A percentile compares a stretch with the other conserved stretches of the same genome.
These are phyloP conservation scores for Cadophora sp. DNA, from an alignment of 2,329 filamentous ascomycete species.

Conservation along the genomic window DNA sequence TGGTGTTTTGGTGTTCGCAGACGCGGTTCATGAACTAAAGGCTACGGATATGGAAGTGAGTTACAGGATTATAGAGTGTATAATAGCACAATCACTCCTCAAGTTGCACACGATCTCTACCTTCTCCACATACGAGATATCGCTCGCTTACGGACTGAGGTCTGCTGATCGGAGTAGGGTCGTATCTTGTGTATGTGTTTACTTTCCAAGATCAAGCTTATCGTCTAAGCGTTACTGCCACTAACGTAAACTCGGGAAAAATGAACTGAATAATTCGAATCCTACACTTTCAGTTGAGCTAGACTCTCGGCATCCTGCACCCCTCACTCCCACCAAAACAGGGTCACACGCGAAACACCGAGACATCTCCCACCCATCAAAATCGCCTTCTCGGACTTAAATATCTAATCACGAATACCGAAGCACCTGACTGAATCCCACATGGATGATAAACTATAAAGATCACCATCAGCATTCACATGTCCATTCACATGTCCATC, in stretches of 20 bases:
- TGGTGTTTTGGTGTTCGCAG: neutral
- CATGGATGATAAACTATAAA: neutral
- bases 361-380: slow-evolving; percentile 3
- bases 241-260: too few species aligned
- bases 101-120: neutral
- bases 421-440: neutral
- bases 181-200: neutral
- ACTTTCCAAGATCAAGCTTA: neutral
- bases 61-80: slow-evolving; percentile 3
- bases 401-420: neutral
- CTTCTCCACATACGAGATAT: neutral
- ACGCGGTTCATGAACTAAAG: neutral
- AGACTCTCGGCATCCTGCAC: neutral
- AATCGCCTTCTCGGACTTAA: neutral
- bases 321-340: neutral
- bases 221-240: too few species aligned
- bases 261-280: too few species aligned
- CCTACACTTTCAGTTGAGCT: too few species aligned
- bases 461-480: slow-evolving; percentile 12
- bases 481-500: slow-evolving; percentile 6
- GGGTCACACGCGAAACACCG: neutral
- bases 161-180: neutral
- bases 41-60: neutral
- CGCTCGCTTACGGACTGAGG: neutral
- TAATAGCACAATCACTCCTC: neutral